Evolutionary conservation across 352 stramenopile species (phyloP).

Genomic region (Globisporangium barbulae): DNA sequence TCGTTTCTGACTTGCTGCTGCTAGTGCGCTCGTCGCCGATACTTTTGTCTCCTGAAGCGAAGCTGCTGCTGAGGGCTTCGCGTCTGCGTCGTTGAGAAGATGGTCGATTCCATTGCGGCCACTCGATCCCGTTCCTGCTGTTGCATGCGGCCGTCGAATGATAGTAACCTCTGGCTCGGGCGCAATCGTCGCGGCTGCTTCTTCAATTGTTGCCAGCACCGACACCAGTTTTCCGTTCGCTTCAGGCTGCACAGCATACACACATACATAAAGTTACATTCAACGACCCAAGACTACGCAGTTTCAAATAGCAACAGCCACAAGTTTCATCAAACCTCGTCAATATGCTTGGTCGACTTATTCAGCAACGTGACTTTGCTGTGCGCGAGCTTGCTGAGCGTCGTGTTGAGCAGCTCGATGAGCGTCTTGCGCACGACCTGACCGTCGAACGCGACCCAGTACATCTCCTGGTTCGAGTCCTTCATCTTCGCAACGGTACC

Average conservation of each 20-base stretch:
- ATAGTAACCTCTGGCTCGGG: not conserved
- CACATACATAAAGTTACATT: not conserved
- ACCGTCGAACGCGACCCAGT: slow-evolving; percentile 67
- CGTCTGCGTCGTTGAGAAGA: slow-evolving; percentile 14
- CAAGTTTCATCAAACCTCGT: slow-evolving; percentile 10
- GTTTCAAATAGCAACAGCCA: not conserved
- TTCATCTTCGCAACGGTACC: slow-evolving; percentile 3
- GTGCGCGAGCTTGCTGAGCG: slow-evolving; percentile 35
- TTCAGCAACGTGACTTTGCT: slow-evolving; percentile 27
- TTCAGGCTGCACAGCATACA: slow-evolving; percentile 4
- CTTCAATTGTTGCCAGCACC: slow-evolving; percentile 11
- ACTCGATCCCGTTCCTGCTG: not conserved
- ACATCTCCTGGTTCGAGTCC: slow-evolving; percentile 38
- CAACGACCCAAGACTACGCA: not conserved
- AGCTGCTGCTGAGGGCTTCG: not conserved
- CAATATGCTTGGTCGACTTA: slow-evolving; percentile 20
- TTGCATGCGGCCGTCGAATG: not conserved
- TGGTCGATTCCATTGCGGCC: slow-evolving; percentile 9
- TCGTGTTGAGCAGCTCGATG: slow-evolving; percentile 41
- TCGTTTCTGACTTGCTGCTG: slow-evolving; percentile 10
- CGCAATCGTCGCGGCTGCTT: not conserved
- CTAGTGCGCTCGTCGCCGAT: not conserved
- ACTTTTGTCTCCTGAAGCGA: slow-evolving; percentile 1
- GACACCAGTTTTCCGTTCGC: slow-evolving; percentile 16
- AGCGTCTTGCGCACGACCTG: slow-evolving; percentile 66